phyloP scores from a whole-genome alignment of 106 monocot species.

The Dendrobium officinale region DNA sequence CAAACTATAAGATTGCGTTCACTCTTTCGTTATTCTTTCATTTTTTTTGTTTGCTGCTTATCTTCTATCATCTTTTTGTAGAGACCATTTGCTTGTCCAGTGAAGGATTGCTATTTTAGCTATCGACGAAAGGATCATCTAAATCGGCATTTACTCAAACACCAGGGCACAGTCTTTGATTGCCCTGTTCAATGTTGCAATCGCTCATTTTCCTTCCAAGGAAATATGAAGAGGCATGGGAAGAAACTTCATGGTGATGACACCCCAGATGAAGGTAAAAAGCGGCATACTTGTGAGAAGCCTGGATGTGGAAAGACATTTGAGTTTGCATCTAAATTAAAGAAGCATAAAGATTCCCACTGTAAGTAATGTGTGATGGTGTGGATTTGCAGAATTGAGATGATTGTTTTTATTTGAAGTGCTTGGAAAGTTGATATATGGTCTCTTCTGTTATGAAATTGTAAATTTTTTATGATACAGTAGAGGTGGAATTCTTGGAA shows the following conservation, averaged over 20 bases:
- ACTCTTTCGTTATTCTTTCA: too few relatives aligned
- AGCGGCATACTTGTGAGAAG: conserved; percentile 52
- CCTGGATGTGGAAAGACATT: conserved; percentile 73
- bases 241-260: conserved; percentile 54
- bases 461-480: conserved; percentile 20
- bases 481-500: conserved; percentile 54
- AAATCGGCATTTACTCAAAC: conserved; percentile 52
- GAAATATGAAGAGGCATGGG: conserved; percentile 73
- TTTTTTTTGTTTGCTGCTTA: neutral
- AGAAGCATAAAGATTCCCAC: conserved; percentile 76
- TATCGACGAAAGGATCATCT: conserved; percentile 86
- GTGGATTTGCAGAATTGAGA: neutral
- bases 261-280: conserved; percentile 15
- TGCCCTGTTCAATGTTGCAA: conserved; percentile 58
- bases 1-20: neutral
- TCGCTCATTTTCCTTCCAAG: conserved; percentile 44
- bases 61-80: conserved; percentile 15
- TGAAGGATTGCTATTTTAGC: conserved; percentile 63
- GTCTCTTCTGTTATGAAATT: too few relatives aligned
- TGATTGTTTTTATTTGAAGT: neutral
- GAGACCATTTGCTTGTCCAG: conserved; percentile 73
- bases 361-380: conserved; percentile 20
- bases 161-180: conserved; percentile 63
- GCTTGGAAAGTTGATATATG: neutral
- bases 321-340: conserved; percentile 60